phyloP scores from a whole-genome alignment of 495 filamentous ascomycete genomes.

The Mytilinidion resinicola region DNA sequence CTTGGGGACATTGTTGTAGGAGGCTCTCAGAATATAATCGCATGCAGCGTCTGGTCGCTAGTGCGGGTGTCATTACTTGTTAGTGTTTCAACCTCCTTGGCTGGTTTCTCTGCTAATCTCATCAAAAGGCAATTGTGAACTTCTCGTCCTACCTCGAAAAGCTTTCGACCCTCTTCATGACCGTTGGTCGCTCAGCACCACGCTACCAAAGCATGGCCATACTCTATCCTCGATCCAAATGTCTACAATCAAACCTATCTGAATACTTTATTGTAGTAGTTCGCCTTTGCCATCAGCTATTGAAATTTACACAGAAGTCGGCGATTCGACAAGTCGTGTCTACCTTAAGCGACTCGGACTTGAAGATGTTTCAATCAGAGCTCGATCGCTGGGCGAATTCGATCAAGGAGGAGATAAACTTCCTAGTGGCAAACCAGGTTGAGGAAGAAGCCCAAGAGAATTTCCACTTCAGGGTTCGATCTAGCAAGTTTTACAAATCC shows the following conservation, averaged over 20 bases:
- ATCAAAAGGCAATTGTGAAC: constrained; percentile 27
- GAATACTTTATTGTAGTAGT: constrained; percentile 45
- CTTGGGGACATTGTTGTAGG: constrained; percentile 42
- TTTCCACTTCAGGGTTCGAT: constrained; percentile 29
- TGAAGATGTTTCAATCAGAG: constrained; percentile 35
- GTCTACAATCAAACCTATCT: constrained; percentile 36
- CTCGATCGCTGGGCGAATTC: constrained; percentile 36
- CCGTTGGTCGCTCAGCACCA: constrained; percentile 37
- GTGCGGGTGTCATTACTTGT: constrained; percentile 40
- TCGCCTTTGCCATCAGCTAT: constrained; percentile 36
- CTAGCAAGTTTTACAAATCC: constrained; percentile 24
- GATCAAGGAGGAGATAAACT: constrained; percentile 38
- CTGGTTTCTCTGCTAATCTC: constrained; percentile 27
- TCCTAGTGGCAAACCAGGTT: constrained; percentile 32
- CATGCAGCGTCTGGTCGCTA: constrained; percentile 42
- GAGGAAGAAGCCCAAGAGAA: constrained; percentile 35
- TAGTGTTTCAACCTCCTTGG: constrained; percentile 16
- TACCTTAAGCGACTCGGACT: constrained; percentile 29
- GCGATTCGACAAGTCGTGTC: constrained; percentile 33
- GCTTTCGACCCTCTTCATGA: constrained; percentile 41
- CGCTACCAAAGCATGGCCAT: constrained; percentile 40
- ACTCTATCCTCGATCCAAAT: constrained; percentile 39
- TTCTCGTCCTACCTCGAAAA: constrained; percentile 38
- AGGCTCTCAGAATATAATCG: constrained; percentile 42
- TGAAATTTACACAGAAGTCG: constrained; percentile 37